Evolutionary conservation across 768 basidiomycete species (phyloP), one percentile per base, ranked within the genome.

Genomic region (Collybiopsis luxurians): DNA sequence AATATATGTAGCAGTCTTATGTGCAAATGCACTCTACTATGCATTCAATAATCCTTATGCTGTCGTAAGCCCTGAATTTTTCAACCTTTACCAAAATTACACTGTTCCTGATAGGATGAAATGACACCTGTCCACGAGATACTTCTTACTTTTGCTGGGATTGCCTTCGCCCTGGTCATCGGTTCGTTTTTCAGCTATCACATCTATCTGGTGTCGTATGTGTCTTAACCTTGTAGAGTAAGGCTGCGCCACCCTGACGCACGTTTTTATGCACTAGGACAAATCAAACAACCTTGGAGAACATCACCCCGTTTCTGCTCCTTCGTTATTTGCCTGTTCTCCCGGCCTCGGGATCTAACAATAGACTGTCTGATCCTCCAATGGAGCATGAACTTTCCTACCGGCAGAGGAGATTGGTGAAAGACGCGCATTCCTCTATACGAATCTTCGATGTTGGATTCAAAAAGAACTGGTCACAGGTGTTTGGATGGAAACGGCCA

Each of bases 201-300:
- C 67, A 62, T 88, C 40, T 92, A 91, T 66, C 82, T 94, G 42
- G 80, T 86, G 43, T 79, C 79, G 88, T 89, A 64, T 64, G 89
- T 77, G 53, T 17, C 6, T 34, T 17, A 19, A 24, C n/a, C n/a
- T n/a, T n/a, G n/a, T n/a, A n/a, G n/a, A n/a, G n/a, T n/a, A n/a
- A n/a, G n/a, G n/a, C n/a, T n/a, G n/a, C n/a, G n/a, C n/a, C n/a
- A 12, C 26, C 5, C 23, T 60, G 23, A 10, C 31, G 28, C 53
- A n/a, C 2, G 19, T 13, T 15, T 47, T 28, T n/a, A n/a, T n/a
- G n/a, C 57, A 46, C 31, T 58, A 92, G 90, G 34, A 91, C 86
- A 26, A 93, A 93, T 66, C 89, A 92, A 72, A 92, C 91, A n/a
- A 93, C 91, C 0, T 60, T 92, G 21, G 91, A 93, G 65, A 78